phyloP scores from a whole-genome alignment of 768 basidiomycete genomes.

The Trametes gibbosa region DNA sequence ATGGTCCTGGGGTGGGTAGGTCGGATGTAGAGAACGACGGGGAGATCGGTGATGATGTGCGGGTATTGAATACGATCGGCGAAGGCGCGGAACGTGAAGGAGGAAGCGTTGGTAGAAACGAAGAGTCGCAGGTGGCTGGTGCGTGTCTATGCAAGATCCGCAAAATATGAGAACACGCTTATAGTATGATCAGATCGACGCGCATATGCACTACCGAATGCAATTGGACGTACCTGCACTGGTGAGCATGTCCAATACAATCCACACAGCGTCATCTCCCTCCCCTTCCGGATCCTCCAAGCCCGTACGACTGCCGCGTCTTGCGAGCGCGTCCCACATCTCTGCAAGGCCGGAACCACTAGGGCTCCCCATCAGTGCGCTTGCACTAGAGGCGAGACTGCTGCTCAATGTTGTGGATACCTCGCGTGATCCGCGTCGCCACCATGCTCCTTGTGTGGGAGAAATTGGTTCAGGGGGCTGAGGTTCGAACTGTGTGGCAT shows the following conservation, averaged over 20 bases:
- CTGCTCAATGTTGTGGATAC: neutral
- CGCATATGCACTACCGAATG: neutral
- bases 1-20: slow-evolving; percentile 1
- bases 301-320: slow-evolving; percentile 9
- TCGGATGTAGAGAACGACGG: neutral
- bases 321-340: slow-evolving; percentile 14
- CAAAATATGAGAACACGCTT: slow-evolving; percentile 22
- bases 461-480: neutral
- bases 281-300: slow-evolving; percentile 5
- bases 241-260: slow-evolving; percentile 25
- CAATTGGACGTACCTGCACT: slow-evolving; percentile 20
- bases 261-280: slow-evolving; percentile 20
- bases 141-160: slow-evolving; percentile 27
- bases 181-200: neutral
- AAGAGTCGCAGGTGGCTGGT: slow-evolving; percentile 14
- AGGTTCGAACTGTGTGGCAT: neutral
- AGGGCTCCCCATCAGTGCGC: slow-evolving; percentile 8
- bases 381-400: slow-evolving; percentile 9
- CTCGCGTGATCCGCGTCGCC: slow-evolving; percentile 23
- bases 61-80: slow-evolving; percentile 23
- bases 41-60: slow-evolving; percentile 10
- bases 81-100: slow-evolving; percentile 16
- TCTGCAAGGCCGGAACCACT: slow-evolving; percentile 8
- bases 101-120: slow-evolving; percentile 19
- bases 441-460: slow-evolving; percentile 14